Percentiles rank a stretch among this genome's conserved stretches.
Conservation (phyloP, 2,329 filamentous ascomycete species). For the Orbilia quercus region DNA sequence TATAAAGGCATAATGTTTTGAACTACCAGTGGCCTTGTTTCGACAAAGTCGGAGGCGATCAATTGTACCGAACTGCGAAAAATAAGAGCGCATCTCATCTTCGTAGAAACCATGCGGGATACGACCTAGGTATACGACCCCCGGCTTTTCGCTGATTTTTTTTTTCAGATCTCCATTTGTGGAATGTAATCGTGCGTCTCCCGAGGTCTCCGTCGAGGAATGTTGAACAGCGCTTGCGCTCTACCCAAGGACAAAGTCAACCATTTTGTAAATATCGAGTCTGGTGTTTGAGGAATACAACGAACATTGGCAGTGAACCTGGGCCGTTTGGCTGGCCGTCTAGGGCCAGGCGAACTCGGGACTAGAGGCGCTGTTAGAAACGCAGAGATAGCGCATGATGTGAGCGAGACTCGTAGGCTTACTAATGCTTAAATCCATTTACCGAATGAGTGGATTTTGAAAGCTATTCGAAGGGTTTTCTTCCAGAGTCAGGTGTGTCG, state of each 20-base stretch:
- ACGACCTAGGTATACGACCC: conserved; percentile 88
- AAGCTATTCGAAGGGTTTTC: too few relatives aligned
- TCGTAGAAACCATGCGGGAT: conserved; percentile 98
- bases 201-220: not conserved
- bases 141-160: conserved; percentile 68
- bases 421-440: too few relatives aligned
- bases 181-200: not conserved
- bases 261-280: too few relatives aligned
- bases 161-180: not conserved
- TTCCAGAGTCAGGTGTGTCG: too few relatives aligned
- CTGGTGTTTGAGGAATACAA: not conserved
- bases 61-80: conserved; percentile 90
- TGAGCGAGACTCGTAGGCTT: too few relatives aligned
- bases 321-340: not conserved
- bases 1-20: conserved; percentile 94
- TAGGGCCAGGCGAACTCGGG: too few relatives aligned
- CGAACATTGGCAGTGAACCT: not conserved
- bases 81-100: conserved; percentile 92
- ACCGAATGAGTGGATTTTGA: too few relatives aligned
- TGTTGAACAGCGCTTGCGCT: not conserved
- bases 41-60: conserved; percentile 82
- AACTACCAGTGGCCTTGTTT: conserved; percentile 89
- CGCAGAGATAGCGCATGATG: too few relatives aligned
- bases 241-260: not conserved
- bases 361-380: too few relatives aligned